These are phyloP conservation scores for Nicotiana paniculata DNA, from an alignment of 257 asterid species.

Conservation along the genomic window DNA sequence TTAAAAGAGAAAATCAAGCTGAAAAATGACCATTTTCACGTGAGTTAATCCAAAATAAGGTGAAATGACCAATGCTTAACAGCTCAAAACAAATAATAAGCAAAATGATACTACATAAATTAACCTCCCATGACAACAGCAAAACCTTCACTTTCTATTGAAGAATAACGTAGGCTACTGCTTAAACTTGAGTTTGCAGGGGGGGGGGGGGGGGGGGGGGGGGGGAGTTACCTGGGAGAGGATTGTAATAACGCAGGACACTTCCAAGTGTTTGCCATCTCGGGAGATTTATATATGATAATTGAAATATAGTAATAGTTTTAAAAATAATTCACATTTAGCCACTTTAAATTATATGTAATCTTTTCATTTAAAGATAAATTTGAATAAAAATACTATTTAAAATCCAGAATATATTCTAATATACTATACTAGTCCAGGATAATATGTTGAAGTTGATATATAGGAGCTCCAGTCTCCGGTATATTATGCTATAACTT, in stretches of 20 bases:
- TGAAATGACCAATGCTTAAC: not conserved
- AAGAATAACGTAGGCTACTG: not conserved
- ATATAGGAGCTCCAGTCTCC: too few relatives aligned
- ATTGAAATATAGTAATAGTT: constrained; percentile 67
- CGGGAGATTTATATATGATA: constrained; percentile 79
- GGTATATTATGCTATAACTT: too few relatives aligned
- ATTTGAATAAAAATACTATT: too few relatives aligned
- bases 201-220: too few relatives aligned
- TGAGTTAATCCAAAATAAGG: not conserved
- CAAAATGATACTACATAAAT: not conserved
- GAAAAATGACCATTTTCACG: not conserved
- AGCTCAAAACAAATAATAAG: not conserved
- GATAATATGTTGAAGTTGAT: too few relatives aligned
- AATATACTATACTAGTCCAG: too few relatives aligned
- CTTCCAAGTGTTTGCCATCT: constrained; percentile 96
- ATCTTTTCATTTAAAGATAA: too few relatives aligned
- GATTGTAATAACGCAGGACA: constrained; percentile 87
- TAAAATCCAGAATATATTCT: too few relatives aligned
- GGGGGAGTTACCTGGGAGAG: constrained; percentile 62
- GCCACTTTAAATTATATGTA: too few relatives aligned
- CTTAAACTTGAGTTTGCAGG: not conserved
- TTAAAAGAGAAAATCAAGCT: not conserved
- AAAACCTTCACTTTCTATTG: not conserved
- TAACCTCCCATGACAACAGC: not conserved
- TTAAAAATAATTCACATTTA: constrained; percentile 54